Base-by-base conservation (phyloP, 208 protist genomes). In the Crithidia bombi region DNA sequence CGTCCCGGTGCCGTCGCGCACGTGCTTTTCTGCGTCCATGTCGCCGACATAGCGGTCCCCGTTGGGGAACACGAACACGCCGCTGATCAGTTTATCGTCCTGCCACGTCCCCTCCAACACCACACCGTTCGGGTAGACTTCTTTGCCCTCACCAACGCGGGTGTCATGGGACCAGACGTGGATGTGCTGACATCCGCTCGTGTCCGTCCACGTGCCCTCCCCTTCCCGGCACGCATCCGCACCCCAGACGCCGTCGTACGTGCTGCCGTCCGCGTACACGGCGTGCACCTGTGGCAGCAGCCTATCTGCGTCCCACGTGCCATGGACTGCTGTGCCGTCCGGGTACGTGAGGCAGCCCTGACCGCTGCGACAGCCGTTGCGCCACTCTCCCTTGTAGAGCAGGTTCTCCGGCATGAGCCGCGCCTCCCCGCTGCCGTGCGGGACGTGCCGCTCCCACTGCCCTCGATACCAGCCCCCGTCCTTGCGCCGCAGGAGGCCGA, bases 31-130 rank as follows among this genome's bases (percentile, higher is more conserved):
- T n/a, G 65, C 73, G 70, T 95, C 80, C 89, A 87, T 92, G 25
- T 69, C 83, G 19, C 90, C 90, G 14, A 65, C 57, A 72, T 96
- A 92, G 21, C 78, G 75, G 55, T 92, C 87, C 1, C 86, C 88
- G 61, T 94, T 92, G 2, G 87, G 81, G 75, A 94, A 97, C 15
- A 75, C 73, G 77, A 88, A 97, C n/a, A 82, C 75, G 56, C 84
- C 89, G 21, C 59, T 79, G 19, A 69, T 35, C 1, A 73, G 58
- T 30, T 33, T 38, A 58, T 83, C 88, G 17, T 78, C 77, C 38
- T 65, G 58, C 90, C 91, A 96, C 23, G 47, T 54, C 5, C 92
- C 92, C 11, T 80, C 55, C 69, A 91, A 38, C 11, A 93, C 89
- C 10, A 63, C 72, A 49, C 85, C 82, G 79, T 84, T 87, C 3